Percentiles rank a stretch among this genome's conserved stretches.
Conservation (phyloP, 441 rosid species). For the Aquilaria agallochum region DNA sequence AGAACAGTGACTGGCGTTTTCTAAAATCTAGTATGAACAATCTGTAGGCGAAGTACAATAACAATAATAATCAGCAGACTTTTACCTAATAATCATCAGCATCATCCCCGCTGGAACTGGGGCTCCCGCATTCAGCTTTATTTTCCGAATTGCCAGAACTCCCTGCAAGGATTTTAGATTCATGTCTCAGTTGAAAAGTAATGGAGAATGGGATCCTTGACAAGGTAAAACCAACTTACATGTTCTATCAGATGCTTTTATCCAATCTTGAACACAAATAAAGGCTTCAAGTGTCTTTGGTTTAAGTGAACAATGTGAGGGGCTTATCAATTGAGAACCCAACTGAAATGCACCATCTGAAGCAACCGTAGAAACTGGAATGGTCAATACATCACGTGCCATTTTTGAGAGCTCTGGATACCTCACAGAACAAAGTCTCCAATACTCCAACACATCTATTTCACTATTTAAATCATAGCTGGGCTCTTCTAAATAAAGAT, state of each 20-base stretch:
- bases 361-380: slow-evolving; percentile 17
- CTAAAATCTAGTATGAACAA: too few species aligned
- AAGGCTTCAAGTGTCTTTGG: slow-evolving; percentile 18
- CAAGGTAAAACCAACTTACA: slow-evolving; percentile 9
- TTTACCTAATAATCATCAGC: slow-evolving; percentile 16
- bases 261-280: slow-evolving; percentile 18
- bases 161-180: slow-evolving; percentile 1
- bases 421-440: slow-evolving; percentile 18
- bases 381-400: slow-evolving; percentile 21
- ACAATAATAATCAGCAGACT: too few species aligned
- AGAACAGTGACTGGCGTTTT: too few species aligned
- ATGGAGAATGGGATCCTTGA: not conserved
- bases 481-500: slow-evolving; percentile 20
- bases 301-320: slow-evolving; percentile 12
- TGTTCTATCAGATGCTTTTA: slow-evolving; percentile 15
- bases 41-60: too few species aligned
- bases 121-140: slow-evolving; percentile 13
- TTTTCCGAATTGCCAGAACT: slow-evolving; percentile 9
- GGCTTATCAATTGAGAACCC: slow-evolving; percentile 11
- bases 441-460: slow-evolving; percentile 18
- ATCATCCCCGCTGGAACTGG: slow-evolving; percentile 18
- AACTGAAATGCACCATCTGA: slow-evolving; percentile 13
- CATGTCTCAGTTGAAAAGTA: not conserved
- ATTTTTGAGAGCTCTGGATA: slow-evolving; percentile 18
- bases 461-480: slow-evolving; percentile 21